Evolutionary conservation across 2,329 filamentous ascomycete species (phyloP).

Genomic region (Fusarium falciforme): DNA sequence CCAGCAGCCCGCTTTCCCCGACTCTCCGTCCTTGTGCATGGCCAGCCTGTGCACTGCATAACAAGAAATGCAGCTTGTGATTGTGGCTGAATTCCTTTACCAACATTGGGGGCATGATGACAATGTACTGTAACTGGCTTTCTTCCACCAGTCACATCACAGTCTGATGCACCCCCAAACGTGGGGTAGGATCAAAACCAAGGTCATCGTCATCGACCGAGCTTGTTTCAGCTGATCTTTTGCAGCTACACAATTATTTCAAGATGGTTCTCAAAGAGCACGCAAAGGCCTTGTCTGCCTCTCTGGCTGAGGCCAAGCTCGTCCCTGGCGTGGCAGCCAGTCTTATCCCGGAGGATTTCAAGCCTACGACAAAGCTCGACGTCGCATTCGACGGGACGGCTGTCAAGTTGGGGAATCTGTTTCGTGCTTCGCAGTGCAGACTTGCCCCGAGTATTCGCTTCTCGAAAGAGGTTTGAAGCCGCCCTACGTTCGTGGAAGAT

Average conservation of each 20-base stretch:
- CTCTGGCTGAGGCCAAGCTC: constrained; percentile 53
- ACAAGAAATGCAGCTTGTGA: neutral
- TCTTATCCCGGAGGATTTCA: constrained; percentile 57
- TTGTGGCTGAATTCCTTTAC: neutral
- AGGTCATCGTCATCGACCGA: constrained; percentile 23
- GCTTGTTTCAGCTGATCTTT: constrained; percentile 11
- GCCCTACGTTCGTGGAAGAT: no score
- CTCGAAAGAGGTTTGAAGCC: constrained; percentile 45
- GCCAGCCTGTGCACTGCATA: neutral
- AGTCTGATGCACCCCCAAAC: constrained; percentile 28
- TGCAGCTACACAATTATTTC: neutral
- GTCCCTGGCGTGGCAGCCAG: constrained; percentile 53
- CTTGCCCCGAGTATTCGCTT: constrained; percentile 52
- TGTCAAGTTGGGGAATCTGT: constrained; percentile 52
- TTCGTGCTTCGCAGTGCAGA: constrained; percentile 54
- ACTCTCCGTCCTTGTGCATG: neutral
- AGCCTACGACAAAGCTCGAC: constrained; percentile 53
- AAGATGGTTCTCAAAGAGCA: constrained; percentile 34
- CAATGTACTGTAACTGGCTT: neutral
- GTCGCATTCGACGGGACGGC: constrained; percentile 51
- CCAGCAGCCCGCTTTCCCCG: neutral
- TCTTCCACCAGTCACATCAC: constrained; percentile 36
- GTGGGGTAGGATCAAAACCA: constrained; percentile 33
- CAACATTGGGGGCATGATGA: constrained; percentile 20
- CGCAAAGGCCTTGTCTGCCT: constrained; percentile 38